Percentiles rank a stretch among this genome's conserved stretches.
Evolutionary conservation across 495 filamentous ascomycete genomes (phyloP).

Genomic region (Daldinia concentrica): DNA sequence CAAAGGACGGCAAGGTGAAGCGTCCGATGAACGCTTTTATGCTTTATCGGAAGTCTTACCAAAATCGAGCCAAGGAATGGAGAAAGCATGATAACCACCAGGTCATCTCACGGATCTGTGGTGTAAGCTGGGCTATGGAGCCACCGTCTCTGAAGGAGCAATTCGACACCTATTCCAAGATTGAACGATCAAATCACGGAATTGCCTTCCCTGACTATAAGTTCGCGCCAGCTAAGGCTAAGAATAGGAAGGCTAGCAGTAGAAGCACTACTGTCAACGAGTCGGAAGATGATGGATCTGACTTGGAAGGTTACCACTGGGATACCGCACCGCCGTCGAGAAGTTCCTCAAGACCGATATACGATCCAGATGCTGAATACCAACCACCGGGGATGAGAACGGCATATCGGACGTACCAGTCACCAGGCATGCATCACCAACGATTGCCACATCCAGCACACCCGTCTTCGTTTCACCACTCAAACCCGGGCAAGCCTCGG

Average conservation of each 20-base stretch:
- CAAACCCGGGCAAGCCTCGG: slow-evolving; percentile 68
- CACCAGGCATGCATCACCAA: slow-evolving; percentile 46
- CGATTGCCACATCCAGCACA: slow-evolving; percentile 49
- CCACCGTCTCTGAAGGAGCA: slow-evolving; percentile 73
- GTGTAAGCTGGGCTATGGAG: slow-evolving; percentile 87
- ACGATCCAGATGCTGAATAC: slow-evolving; percentile 51
- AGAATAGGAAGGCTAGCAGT: slow-evolving; percentile 47
- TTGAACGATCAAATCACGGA: slow-evolving; percentile 87
- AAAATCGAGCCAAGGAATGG: slow-evolving; percentile 84
- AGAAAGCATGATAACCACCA: slow-evolving; percentile 93
- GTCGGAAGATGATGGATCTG: slow-evolving; percentile 53
- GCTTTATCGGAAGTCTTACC: slow-evolving; percentile 94
- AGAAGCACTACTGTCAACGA: slow-evolving; percentile 25
- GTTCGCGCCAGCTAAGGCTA: slow-evolving; percentile 85
- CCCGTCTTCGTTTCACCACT: slow-evolving; percentile 67
- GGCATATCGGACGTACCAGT: slow-evolving; percentile 44
- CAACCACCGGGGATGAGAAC: slow-evolving; percentile 40
- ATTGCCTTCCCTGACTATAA: slow-evolving; percentile 92
- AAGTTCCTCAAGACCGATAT: slow-evolving; percentile 46
- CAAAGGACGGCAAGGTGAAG: slow-evolving; percentile 82
- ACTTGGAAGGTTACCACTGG: slow-evolving; percentile 48
- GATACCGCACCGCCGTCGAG: slow-evolving; percentile 44
- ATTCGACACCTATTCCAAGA: slow-evolving; percentile 81
- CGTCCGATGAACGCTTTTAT: slow-evolving; percentile 99
- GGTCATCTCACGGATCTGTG: slow-evolving; percentile 84